A percentile compares a stretch with the other conserved stretches of the same genome.
phyloP scores from a whole-genome alignment of 2,329 filamentous ascomycete species.

The Fusarium sulawesiense region DNA sequence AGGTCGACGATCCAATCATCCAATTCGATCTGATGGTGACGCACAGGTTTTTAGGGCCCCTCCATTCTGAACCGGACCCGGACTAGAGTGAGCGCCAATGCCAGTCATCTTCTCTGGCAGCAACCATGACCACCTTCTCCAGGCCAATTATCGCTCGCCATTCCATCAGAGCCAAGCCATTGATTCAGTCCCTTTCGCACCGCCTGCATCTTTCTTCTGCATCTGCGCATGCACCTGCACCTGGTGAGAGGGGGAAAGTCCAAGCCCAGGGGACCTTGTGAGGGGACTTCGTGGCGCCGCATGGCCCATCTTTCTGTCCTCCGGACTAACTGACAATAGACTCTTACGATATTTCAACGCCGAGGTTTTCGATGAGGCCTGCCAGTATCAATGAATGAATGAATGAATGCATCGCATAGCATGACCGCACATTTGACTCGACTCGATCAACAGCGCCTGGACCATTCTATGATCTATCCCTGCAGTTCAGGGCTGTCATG shows the following conservation, averaged over 20 bases:
- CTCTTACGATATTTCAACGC: background rate
- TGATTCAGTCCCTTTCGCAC: slow-evolving; percentile 30
- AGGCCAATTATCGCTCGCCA: slow-evolving; percentile 15
- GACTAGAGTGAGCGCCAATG: slow-evolving; percentile 47
- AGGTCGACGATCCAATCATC: slow-evolving; percentile 46
- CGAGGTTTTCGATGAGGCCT: slow-evolving; percentile 32
- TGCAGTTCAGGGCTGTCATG: slow-evolving; percentile 7
- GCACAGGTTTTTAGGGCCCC: slow-evolving; percentile 46
- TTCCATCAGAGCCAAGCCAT: slow-evolving; percentile 24
- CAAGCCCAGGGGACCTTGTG: slow-evolving; percentile 10
- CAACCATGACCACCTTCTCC: slow-evolving; percentile 17
- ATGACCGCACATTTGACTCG: background rate
- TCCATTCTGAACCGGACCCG: slow-evolving; percentile 41
- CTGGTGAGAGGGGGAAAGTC: slow-evolving; percentile 20
- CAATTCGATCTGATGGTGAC: slow-evolving; percentile 48
- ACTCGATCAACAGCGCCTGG: background rate
- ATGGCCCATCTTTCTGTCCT: slow-evolving; percentile 2
- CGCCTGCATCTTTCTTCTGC: slow-evolving; percentile 11
- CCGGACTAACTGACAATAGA: slow-evolving; percentile 15
- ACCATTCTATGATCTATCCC: slow-evolving; percentile 4
- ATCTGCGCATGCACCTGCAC: slow-evolving; percentile 36
- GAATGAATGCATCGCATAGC: slow-evolving; percentile 9
- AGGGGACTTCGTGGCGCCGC: slow-evolving; percentile 22
- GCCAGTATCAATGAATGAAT: slow-evolving; percentile 13
- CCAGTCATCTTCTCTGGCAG: slow-evolving; percentile 48